Evolutionary conservation across 2,329 filamentous ascomycete species (phyloP).

Genomic region (Verticillium zaregamsianum): DNA sequence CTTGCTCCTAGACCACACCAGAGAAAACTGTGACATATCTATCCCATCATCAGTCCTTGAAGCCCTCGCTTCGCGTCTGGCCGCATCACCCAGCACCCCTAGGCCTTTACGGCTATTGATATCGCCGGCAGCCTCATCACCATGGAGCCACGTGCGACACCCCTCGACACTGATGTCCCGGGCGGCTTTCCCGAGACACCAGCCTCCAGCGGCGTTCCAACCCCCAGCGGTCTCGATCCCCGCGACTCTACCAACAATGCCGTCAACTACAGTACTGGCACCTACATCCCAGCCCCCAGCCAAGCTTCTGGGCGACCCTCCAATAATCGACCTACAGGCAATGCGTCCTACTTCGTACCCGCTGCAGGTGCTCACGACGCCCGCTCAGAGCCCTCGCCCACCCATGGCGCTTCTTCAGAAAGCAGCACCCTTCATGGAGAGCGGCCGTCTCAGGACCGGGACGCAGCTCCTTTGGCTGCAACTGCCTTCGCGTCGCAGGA

Average conservation of each 20-base stretch:
- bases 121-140: background rate
- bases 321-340: too few species aligned
- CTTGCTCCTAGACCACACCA: background rate
- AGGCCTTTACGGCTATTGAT: background rate
- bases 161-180: slow-evolving; percentile 24
- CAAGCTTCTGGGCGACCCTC: background rate
- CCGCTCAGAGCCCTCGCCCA: background rate
- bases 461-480: background rate
- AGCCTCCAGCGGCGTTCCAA: slow-evolving; percentile 10
- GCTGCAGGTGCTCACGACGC: background rate
- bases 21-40: background rate
- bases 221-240: background rate
- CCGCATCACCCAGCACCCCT: background rate
- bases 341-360: slow-evolving; percentile 3
- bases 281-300: background rate
- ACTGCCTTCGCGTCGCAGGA: background rate
- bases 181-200: slow-evolving; percentile 27
- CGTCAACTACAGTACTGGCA: slow-evolving; percentile 3
- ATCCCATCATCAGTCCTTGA: background rate
- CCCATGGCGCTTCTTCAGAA: background rate
- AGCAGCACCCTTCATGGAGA: slow-evolving; percentile 1
- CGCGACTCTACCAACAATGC: background rate
- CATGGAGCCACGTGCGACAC: slow-evolving; percentile 23
- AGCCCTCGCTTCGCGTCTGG: background rate
- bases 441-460: background rate